Conservation (phyloP, 179 eudicot species). For the Silene coronaria region DNA sequence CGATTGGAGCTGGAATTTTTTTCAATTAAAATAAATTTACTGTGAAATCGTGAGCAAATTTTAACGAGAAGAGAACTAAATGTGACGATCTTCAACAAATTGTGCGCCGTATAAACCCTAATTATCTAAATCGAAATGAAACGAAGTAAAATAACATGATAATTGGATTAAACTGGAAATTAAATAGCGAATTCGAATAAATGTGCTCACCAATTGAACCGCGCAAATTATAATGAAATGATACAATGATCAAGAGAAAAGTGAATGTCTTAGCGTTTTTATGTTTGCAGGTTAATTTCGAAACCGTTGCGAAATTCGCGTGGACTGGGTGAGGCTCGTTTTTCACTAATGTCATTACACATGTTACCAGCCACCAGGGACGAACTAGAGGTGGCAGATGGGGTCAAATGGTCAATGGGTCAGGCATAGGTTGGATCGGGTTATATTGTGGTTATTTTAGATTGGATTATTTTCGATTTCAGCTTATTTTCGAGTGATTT, state of each 20-base stretch:
- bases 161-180: not conserved
- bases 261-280: not conserved
- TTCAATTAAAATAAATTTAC: not conserved
- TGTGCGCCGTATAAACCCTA: not conserved
- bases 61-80: not conserved
- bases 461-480: no score
- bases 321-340: no score
- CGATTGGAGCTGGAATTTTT: not conserved
- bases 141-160: not conserved
- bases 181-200: not conserved
- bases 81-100: not conserved
- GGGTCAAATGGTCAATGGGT: no score
- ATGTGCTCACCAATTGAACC: not conserved
- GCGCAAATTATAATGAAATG: not conserved
- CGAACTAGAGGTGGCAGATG: no score
- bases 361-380: no score
- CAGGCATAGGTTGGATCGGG: no score
- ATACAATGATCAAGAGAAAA: not conserved
- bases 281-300: not conserved
- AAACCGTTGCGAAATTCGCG: not conserved
- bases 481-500: no score
- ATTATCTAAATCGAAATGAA: not conserved
- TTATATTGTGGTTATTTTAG: no score
- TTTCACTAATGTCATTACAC: no score
- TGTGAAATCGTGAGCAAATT: not conserved